Base-by-base conservation (phyloP, 495 filamentous ascomycete genomes). In the Podospora didyma region DNA sequence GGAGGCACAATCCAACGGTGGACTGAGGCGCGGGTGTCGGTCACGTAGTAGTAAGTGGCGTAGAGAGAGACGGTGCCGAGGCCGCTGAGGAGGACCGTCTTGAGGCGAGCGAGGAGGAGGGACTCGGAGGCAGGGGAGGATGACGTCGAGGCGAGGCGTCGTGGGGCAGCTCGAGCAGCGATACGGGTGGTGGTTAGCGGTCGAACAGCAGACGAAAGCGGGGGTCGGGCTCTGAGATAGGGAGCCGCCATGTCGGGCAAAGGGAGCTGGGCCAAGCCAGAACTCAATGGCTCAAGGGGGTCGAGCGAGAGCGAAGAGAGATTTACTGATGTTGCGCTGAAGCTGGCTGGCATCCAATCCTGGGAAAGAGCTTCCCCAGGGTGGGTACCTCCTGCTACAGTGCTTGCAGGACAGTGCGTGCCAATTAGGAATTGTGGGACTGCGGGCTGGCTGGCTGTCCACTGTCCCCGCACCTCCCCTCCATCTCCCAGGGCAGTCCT, bases 1-100 rank as follows among this genome's bases (percentile, higher is more conserved):
- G 85, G 91, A 22, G 90, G 86, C 28, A 89, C 75, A n/a, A 88
- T 75, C 72, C 88, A 96, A 56, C 82, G 81, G 76, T 97, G 94
- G 54, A 93, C 64, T 62, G 86, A 87, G 21, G 94, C 89, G 56
- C 94, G 84, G 12, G 93, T 96, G 73, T 98, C 94, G 54, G 93
- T 97, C 34, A 85, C 72, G 66, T 96, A 96, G 64, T 89, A 73
- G 67, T 89, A 94, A 28, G 78, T 77, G 47, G 65, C 55, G 22
- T 59, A 67, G 26, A 62, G 62, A 14, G 64, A 57, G 16, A 65
- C 45, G 7, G 66, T 64, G 49, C 91, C 60, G 2, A 82, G 75
- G 17, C 82, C 79, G 46, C 84, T 78, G 52, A 82, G 80, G 20
- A 87, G 54, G 44, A 80, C 52, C 48, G 79, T 80, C 66, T 73